Conservation (phyloP, 2,329 filamentous ascomycete genomes). For the Mycogone perniciosa region DNA sequence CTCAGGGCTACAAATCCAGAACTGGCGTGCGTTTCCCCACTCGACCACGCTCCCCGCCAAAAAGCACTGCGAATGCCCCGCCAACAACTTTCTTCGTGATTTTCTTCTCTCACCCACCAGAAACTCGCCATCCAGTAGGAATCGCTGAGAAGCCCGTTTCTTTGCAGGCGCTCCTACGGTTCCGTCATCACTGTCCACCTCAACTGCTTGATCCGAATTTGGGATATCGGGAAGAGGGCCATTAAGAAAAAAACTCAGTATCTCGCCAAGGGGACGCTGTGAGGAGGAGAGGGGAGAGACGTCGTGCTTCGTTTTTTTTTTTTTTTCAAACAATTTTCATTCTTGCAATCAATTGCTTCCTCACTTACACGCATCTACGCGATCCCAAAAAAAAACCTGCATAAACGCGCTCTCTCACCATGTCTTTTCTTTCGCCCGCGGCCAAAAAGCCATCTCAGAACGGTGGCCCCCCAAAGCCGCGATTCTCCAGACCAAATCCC, state of each 20-base stretch:
- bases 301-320: neutral
- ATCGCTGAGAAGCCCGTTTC: neutral
- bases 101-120: slow-evolving; percentile 4
- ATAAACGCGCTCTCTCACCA: slow-evolving; percentile 16
- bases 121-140: neutral
- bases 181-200: neutral
- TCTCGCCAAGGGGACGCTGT: neutral
- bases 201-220: neutral
- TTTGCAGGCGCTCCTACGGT: neutral
- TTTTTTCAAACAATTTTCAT: neutral
- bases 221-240: neutral
- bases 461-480: slow-evolving; percentile 29
- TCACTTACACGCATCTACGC: slow-evolving; percentile 9
- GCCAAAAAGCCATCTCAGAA: slow-evolving; percentile 28
- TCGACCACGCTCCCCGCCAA: slow-evolving; percentile 6
- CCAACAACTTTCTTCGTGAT: slow-evolving; percentile 5
- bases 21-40: slow-evolving; percentile 9
- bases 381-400: neutral
- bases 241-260: neutral
- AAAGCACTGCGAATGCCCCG: slow-evolving; percentile 5
- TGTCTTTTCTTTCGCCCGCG: slow-evolving; percentile 37
- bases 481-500: slow-evolving; percentile 39
- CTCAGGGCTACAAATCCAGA: neutral
- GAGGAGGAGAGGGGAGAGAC: neutral
- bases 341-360: neutral